These are phyloP conservation scores for Podospora pseudopauciseta DNA, from an alignment of 495 filamentous ascomycete genomes.

Conservation along the genomic window DNA sequence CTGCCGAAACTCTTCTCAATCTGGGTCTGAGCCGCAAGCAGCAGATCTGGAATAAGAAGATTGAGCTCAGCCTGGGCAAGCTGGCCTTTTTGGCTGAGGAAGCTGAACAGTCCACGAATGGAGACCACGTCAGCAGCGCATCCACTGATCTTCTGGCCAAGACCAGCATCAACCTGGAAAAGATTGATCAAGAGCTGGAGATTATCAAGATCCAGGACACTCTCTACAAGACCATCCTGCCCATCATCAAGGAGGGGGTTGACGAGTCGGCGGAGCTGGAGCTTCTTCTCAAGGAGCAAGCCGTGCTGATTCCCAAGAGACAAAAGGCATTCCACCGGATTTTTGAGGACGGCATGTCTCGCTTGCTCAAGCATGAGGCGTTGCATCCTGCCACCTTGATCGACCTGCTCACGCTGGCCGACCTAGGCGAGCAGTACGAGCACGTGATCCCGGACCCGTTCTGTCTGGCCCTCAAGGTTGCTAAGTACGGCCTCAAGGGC, in stretches of 20 bases:
- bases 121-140: constrained; percentile 34
- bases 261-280: constrained; percentile 74
- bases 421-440: constrained; percentile 39
- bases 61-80: constrained; percentile 84
- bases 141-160: constrained; percentile 27
- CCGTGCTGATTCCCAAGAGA: constrained; percentile 50
- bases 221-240: constrained; percentile 55
- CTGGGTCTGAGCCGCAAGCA: constrained; percentile 64
- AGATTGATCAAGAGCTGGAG: constrained; percentile 58
- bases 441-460: constrained; percentile 54
- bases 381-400: constrained; percentile 65
- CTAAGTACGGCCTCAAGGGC: constrained; percentile 53
- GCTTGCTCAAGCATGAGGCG: constrained; percentile 62
- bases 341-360: constrained; percentile 61
- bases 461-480: constrained; percentile 65
- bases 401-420: constrained; percentile 77
- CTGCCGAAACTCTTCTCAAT: constrained; percentile 61
- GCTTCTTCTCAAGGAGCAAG: constrained; percentile 67
- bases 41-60: constrained; percentile 83
- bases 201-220: constrained; percentile 70
- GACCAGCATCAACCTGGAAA: constrained; percentile 36
- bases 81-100: constrained; percentile 65
- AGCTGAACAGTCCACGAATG: constrained; percentile 31
- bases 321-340: constrained; percentile 61
- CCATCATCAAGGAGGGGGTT: constrained; percentile 60